Percentiles rank a stretch among this genome's conserved stretches.
phyloP scores from a whole-genome alignment of 805 yeast genomes.

The Suhomyces kilbournensis region DNA sequence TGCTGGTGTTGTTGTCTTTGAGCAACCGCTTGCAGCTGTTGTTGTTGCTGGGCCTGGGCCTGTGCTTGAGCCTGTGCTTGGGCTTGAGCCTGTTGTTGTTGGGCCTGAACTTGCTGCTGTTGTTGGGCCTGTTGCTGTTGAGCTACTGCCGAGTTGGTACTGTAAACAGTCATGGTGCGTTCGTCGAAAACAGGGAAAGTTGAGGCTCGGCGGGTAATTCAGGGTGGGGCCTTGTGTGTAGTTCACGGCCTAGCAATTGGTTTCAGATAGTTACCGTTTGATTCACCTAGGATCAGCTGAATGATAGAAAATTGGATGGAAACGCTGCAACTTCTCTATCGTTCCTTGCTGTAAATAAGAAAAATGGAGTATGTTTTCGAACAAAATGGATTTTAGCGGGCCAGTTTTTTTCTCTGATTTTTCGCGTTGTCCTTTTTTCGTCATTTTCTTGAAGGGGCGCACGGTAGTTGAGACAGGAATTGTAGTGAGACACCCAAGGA shows the following conservation, averaged over 20 bases:
- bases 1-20: slow-evolving; percentile 44
- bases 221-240: background rate
- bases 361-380: background rate
- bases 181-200: background rate
- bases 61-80: slow-evolving; percentile 16
- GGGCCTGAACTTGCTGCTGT: slow-evolving; percentile 23
- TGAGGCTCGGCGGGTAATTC: background rate
- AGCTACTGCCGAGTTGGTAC: slow-evolving; percentile 30
- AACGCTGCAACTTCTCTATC: background rate
- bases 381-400: background rate
- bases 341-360: background rate
- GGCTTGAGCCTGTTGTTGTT: slow-evolving; percentile 11
- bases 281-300: background rate
- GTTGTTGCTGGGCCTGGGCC: slow-evolving; percentile 20
- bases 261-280: background rate
- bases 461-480: background rate
- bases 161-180: slow-evolving; percentile 30
- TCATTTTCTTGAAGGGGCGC: slow-evolving; percentile 4
- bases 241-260: background rate
- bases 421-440: slow-evolving; percentile 3
- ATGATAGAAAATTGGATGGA: background rate
- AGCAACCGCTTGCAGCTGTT: slow-evolving; percentile 28
- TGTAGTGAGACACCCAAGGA: background rate
- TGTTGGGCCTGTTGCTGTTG: slow-evolving; percentile 27
- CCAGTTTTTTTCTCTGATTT: background rate